Evolutionary conservation across 108 stramenopile species (phyloP).

Genomic region (Licmophora abbreviata): DNA sequence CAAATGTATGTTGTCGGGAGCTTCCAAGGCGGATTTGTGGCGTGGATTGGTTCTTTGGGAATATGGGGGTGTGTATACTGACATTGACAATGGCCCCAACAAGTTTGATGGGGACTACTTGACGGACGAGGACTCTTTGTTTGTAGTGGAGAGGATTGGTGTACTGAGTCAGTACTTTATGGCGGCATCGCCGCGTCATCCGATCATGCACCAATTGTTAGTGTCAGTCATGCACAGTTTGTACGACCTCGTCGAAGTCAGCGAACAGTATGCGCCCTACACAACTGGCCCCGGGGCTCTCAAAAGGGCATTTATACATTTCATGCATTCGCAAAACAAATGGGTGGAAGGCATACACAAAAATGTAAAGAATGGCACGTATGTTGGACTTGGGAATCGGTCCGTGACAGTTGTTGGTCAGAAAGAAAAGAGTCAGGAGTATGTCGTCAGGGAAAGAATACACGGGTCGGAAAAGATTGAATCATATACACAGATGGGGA

Average conservation of each 20-base stretch:
- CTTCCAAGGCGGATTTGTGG: slow-evolving; percentile 47
- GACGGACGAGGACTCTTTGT: slow-evolving; percentile 57
- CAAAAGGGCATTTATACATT: background rate
- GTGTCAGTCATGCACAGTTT: background rate
- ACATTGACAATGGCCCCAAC: slow-evolving; percentile 23
- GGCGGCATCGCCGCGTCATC: slow-evolving; percentile 53
- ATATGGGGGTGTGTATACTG: slow-evolving; percentile 45
- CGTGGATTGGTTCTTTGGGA: slow-evolving; percentile 28
- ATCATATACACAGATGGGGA: too few relatives aligned
- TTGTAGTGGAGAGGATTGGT: slow-evolving; percentile 36
- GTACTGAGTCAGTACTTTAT: slow-evolving; percentile 52
- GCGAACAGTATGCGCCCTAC: slow-evolving; percentile 13
- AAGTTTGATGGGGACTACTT: background rate
- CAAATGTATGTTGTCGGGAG: slow-evolving; percentile 34
- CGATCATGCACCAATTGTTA: slow-evolving; percentile 38
- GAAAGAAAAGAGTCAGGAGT: background rate
- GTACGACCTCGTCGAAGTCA: slow-evolving; percentile 8
- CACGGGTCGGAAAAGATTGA: too few relatives aligned
- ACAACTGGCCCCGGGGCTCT: slow-evolving; percentile 30
- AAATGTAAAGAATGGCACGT: background rate
- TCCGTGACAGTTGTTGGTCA: background rate
- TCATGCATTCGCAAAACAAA: background rate
- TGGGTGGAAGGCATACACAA: background rate
- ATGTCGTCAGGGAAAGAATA: too few relatives aligned
- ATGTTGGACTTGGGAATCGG: background rate